Evolutionary conservation across 768 basidiomycete species (phyloP), one percentile per base, ranked within the genome.

Genomic region (Russula olivacea): DNA sequence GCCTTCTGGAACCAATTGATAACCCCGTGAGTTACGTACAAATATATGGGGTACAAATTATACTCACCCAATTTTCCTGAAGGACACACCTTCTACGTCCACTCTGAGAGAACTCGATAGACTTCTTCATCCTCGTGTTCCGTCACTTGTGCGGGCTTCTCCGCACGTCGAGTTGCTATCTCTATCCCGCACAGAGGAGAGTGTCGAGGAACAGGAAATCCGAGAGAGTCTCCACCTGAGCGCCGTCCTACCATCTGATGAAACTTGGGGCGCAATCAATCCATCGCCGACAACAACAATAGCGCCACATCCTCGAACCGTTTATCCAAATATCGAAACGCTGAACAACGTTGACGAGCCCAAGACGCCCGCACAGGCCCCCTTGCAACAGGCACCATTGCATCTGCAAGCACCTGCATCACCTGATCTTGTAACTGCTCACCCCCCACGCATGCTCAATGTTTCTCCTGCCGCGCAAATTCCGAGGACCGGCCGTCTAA

Each of bases 71-170:
- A 23, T 11, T 11, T 36, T 23, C n/a, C 34, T 15, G 19, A 61
- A 45, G 43, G 30, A 51, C 12, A 40, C 40, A 38, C 50, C 50
- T 30, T 59, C 62, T 38, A 60, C 54, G 21, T 51, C 54, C 19
- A 51, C 50, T 55, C 54, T 60, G 63, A 60, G 58, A 60, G 54
- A 55, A 43, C 69, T 88, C 52, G 88, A 89, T 61, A 71, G 86
- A 30, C 74, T 92, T 25, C 70, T 94, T 12, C 92, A 93, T 68
- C 91, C 91, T 51, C 86, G 90, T 23, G 78, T 89, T 5, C 92
- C 92, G 10, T 88, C 91, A 9, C 73, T 90, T 14, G 77, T 91
- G 58, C 83, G 87, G 50, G 78, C 86, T 4, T 72, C 88, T 61
- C 88, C 89, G 17, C 77, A 80, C 34, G 70, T 88, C 12, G 88